phyloP scores from a whole-genome alignment of 176 grass and related monocot genomes.

The Paspalum notatum region DNA sequence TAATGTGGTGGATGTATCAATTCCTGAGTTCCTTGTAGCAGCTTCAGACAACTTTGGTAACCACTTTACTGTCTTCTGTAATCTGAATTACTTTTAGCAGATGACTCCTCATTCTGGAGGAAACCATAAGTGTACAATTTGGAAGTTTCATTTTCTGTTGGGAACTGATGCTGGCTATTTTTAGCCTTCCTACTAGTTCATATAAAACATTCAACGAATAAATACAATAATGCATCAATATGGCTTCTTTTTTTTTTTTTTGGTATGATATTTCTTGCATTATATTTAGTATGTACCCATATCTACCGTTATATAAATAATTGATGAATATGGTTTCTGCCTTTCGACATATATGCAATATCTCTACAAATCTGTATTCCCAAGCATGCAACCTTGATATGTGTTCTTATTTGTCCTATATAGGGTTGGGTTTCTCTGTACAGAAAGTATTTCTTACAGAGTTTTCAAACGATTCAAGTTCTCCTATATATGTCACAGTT shows the following conservation, averaged over 20 bases:
- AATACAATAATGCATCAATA: background rate
- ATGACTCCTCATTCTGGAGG: background rate
- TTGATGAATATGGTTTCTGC: background rate
- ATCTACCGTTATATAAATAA: background rate
- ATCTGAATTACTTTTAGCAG: background rate
- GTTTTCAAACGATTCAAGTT: constrained; percentile 2
- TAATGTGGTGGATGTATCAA: background rate
- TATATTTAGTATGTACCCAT: background rate
- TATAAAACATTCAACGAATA: background rate
- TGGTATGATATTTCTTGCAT: constrained; percentile 13
- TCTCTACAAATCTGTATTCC: background rate
- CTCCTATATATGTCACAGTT: background rate
- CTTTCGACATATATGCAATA: background rate
- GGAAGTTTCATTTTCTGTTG: background rate
- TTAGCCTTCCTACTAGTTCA: background rate
- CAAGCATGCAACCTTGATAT: constrained; percentile 20
- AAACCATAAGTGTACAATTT: background rate
- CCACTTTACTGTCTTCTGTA: background rate
- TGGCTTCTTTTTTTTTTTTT: constrained; percentile 6
- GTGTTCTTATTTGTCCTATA: background rate
- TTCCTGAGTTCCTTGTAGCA: constrained; percentile 3
- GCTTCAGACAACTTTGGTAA: background rate
- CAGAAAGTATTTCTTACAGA: constrained; percentile 2
- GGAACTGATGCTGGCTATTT: background rate
- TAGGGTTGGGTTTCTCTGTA: background rate